Evolutionary conservation across 495 filamentous ascomycete genomes (phyloP).

Genomic region (Parathielavia appendiculata): DNA sequence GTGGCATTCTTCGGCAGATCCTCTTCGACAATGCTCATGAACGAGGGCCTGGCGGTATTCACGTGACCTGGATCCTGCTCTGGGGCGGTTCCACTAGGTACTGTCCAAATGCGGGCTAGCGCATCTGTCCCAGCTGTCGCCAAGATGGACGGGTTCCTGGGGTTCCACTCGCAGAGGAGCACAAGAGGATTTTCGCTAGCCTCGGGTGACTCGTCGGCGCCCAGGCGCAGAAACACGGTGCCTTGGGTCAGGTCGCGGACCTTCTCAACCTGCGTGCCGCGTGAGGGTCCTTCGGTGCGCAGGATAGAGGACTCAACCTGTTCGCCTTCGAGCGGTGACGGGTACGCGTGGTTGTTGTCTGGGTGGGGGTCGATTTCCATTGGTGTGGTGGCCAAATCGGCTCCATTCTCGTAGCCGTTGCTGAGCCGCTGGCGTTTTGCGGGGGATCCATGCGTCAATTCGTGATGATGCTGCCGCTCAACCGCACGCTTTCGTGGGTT

Average conservation of each 20-base stretch:
- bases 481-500: conserved; percentile 47
- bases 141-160: conserved; percentile 65
- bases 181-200: conserved; percentile 50
- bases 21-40: conserved; percentile 41
- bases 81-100: conserved; percentile 51
- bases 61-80: conserved; percentile 45
- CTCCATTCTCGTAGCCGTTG: conserved; percentile 60
- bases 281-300: conserved; percentile 59
- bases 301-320: conserved; percentile 51
- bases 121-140: conserved; percentile 68
- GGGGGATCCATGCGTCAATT: conserved; percentile 47
- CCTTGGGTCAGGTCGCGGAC: conserved; percentile 56
- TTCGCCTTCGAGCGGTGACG: conserved; percentile 51
- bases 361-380: conserved; percentile 53
- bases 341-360: conserved; percentile 52
- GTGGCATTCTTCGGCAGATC: conserved; percentile 42
- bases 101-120: conserved; percentile 74
- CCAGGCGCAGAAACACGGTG: conserved; percentile 59
- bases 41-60: conserved; percentile 35
- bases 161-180: conserved; percentile 72
- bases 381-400: conserved; percentile 52
- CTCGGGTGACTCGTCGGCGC: conserved; percentile 52
- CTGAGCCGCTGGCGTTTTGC: conserved; percentile 51
- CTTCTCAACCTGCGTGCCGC: conserved; percentile 69
- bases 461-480: conserved; percentile 42